Base-by-base conservation (phyloP, 768 basidiomycete species). In the Mycena galericulata region DNA sequence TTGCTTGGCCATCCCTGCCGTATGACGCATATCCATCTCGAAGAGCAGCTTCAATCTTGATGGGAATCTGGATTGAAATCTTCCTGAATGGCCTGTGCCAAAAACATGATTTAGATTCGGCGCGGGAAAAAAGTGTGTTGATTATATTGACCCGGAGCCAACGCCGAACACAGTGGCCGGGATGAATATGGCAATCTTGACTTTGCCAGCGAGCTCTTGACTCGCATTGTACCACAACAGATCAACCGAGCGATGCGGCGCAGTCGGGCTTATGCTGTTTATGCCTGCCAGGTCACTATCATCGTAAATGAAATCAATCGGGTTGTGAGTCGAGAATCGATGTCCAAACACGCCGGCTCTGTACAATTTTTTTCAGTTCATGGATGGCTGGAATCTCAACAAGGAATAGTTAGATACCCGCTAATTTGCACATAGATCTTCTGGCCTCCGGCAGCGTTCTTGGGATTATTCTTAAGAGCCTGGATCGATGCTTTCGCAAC, bases 181-280 rank as follows among this genome's bases (percentile, higher is more conserved):
- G 27, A 57, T 57, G 26, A 40, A 57, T 18, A 57, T 57, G 9
- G 55, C 55, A 24, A 57, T 57, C 40, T 57, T 57, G 27, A 43
- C 55, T 22, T 57, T 57, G 11, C 55, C 55, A n/a, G 55, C 40
- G 27, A 57, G 55, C 29, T 57, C 55, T 30, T 57, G 55, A n/a
- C 55, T 57, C 17, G 55, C 40, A 40, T 43, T 43, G 40, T 57
- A 43, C 55, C 55, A 57, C 15, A 40, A 38, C 3, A 57, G 40
- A 18, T 57, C 55, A 7, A 57, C 55, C n/a, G 26, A 18, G 20
- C 55, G 55, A 26, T 57, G 55, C 15, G 55, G 55, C 15, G 55
- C 55, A 18, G 55, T 30, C 24, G 55, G 55, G 40, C 55, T 57
- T 40, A 57, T 17, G 40, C 40, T 57, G 27, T 57, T 57, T 14